Evolutionary conservation across 1,284 basidiomycete species (phyloP), one percentile per base, ranked within the genome.

Genomic region (Naganishia liquefaciens): DNA sequence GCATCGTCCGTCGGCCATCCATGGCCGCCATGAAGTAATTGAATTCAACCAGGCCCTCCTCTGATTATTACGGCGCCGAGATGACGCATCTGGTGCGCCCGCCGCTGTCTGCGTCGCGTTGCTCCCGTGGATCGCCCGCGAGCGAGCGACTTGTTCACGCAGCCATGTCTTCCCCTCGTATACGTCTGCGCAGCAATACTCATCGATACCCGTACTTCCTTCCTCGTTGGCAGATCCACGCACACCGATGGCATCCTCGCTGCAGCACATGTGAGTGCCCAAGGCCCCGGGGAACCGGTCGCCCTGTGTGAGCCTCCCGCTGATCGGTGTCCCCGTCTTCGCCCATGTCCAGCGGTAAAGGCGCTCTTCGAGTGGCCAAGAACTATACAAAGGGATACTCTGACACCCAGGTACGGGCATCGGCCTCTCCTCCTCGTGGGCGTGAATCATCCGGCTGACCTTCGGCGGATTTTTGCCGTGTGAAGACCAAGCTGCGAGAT

Each of bases 361-460:
- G 65, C 28, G 88, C 90, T 54, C 83, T 93, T 55, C 86, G 92
- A 62, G 89, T 91, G 46, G 90, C 89, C 64, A 95, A 95, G 80
- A 94, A 95, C 78, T 94, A 94, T 77, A 95, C 93, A 51, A 95
- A 94, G 75, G 82, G 93, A 9, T 96, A 96, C 80, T 93, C 91
- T 60, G 92, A 96, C 72, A 80, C 78, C 19, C 80, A 79, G 72
- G 76, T 77, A n/a, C 47, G 75, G 64, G n/a, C 23, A 25, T 1
- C 25, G 25, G 27, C 47, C 23, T 21, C 6, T 5, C 17, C 50
- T 5, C 4, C n/a, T n/a, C n/a, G n/a, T n/a, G n/a, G n/a, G n/a
- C n/a, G n/a, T n/a, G n/a, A n/a, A n/a, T n/a, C n/a, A n/a, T n/a
- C n/a, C n/a, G 23, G 33, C 46, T 58, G 46, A 64, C n/a, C 6